Base-by-base conservation (phyloP, 805 yeast genomes). In the Candida pseudoglaebosa region DNA sequence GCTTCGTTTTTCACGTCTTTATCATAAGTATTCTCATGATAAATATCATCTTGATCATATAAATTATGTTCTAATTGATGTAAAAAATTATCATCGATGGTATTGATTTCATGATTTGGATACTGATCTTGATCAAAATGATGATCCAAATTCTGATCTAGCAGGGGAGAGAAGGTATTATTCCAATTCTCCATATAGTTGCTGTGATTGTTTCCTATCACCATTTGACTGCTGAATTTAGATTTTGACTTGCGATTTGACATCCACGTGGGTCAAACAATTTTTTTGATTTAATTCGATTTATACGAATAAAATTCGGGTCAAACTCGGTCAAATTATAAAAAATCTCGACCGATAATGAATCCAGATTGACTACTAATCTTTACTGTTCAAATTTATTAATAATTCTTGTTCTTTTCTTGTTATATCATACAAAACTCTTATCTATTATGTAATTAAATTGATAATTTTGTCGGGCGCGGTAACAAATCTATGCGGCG, bases 21-120 rank as follows among this genome's bases (percentile, higher is more conserved):
- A 7, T 9, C 24, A 21, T 21, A 7, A 6, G 9, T 9, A 26
- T 26, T 6, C 26, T 40, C 21, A 19, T 38, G 38, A 17, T 32
- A 37, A 7, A 31, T 16, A 6, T 30, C 38, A 9, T 40, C 41
- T n/a, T 41, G 41, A 4, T 55, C 57, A 45, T 61, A 61, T 29
- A 61, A 42, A 37, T 53, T 55, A 16, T 50, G 52, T 28, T 61
- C 65, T 20, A 62, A 42, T 37, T 59, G 63, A 28, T 58, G 57
- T 28, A 62, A 47, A 32, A 57, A 53, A n/a, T 33, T 33, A 22
- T 33, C 36, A 33, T 33, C 36, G n/a, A 33, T n/a, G 16, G 22
- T 33, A 9, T 22, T 14, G 9, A 33, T 33, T 33, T 33, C 21
- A 22, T 33, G 36, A 15, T 33, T 22, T 6, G 26, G 26, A 21